Percentiles rank a stretch among this genome's conserved stretches.
These are phyloP conservation scores for Ramularia collo-cygni DNA, from an alignment of 2,329 filamentous ascomycete species.

Conservation along the genomic window DNA sequence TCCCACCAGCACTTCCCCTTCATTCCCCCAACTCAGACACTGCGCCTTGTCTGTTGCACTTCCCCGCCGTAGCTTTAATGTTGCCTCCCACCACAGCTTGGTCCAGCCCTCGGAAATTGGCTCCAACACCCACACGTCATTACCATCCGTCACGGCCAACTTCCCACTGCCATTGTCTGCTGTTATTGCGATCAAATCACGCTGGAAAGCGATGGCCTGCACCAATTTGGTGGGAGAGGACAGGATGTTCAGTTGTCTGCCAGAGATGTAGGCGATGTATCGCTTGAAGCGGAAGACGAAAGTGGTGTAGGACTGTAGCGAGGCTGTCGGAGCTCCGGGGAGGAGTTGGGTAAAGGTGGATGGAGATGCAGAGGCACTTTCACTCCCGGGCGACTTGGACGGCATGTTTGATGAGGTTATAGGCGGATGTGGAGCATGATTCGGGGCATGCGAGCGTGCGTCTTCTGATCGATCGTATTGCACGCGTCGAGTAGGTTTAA, in stretches of 20 bases:
- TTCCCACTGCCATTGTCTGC: slow-evolving; percentile 79
- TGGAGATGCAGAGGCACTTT: slow-evolving; percentile 6
- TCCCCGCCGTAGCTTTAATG: slow-evolving; percentile 50
- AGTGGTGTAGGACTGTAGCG: slow-evolving; percentile 69
- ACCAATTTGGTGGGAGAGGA: slow-evolving; percentile 65
- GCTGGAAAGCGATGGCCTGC: slow-evolving; percentile 62
- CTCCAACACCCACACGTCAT: slow-evolving; percentile 67
- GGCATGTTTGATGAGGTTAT: slow-evolving; percentile 23
- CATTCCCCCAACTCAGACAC: slow-evolving; percentile 77
- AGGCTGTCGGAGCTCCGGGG: slow-evolving; percentile 69
- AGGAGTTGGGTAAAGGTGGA: slow-evolving; percentile 47
- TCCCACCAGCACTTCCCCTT: slow-evolving; percentile 77
- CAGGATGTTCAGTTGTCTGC: slow-evolving; percentile 79
- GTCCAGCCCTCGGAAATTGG: slow-evolving; percentile 67
- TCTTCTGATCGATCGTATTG: too few species aligned
- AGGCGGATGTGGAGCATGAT: too few species aligned
- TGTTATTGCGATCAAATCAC: slow-evolving; percentile 65
- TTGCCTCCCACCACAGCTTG: slow-evolving; percentile 64
- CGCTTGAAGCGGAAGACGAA: slow-evolving; percentile 66
- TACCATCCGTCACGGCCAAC: slow-evolving; percentile 67
- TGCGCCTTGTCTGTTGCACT: slow-evolving; percentile 43
- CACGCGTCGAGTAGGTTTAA: too few species aligned
- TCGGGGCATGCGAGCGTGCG: too few species aligned
- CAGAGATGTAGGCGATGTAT: slow-evolving; percentile 80
- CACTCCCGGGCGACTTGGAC: slow-evolving; percentile 23